These are phyloP conservation scores for Pseudoscleropodium purum DNA, from an alignment of 225 moss, liverwort and hornwort genomes.

Conservation along the genomic window DNA sequence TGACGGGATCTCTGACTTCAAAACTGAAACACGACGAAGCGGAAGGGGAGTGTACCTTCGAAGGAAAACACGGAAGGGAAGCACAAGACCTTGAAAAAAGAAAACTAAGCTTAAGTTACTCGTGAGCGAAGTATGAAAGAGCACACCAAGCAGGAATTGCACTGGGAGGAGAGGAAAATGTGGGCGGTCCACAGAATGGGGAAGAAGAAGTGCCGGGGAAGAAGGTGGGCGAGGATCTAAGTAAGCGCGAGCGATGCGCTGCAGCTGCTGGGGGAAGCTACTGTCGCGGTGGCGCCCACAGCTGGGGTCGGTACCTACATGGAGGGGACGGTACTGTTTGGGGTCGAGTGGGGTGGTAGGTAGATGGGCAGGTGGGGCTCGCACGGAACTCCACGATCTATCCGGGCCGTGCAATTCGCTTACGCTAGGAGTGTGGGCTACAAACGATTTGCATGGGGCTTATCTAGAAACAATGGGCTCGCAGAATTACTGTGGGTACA, in stretches of 20 bases:
- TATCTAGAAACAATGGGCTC: neutral
- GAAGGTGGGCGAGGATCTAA: slow-evolving; percentile 2
- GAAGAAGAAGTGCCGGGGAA: neutral
- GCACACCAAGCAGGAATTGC: neutral
- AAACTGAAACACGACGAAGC: neutral
- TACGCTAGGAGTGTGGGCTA: neutral
- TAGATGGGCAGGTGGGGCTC: neutral
- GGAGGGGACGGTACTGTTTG: neutral
- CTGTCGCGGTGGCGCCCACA: neutral
- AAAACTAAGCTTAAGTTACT: neutral
- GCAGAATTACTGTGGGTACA: neutral
- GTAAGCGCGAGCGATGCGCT: slow-evolving; percentile 22
- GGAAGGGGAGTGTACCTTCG: neutral
- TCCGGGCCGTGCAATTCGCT: neutral
- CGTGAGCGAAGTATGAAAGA: neutral
- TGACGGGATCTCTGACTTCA: neutral
- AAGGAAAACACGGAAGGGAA: neutral
- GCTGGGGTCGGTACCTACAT: neutral
- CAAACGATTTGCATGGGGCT: neutral
- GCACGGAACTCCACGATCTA: neutral
- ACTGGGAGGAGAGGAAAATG: neutral
- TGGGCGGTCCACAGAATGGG: neutral
- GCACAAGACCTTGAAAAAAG: no score
- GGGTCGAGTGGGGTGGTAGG: neutral
- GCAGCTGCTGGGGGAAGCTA: neutral